Conservation (phyloP, 169 alveolate species). For the Pseudocohnilembus persalinus region DNA sequence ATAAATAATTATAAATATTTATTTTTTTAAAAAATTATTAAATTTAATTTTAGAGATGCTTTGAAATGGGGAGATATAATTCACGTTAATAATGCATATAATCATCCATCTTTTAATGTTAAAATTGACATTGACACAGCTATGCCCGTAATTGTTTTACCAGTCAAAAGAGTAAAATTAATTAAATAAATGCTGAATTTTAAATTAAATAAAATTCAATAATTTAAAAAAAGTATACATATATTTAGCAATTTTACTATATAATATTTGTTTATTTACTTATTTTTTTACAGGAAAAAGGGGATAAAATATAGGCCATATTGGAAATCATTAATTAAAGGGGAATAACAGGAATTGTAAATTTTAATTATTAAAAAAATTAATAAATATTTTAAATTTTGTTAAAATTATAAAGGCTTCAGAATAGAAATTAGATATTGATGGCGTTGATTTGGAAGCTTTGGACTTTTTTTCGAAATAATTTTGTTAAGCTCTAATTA, state of each 20-base stretch:
- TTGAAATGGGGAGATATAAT: background rate
- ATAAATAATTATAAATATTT: too few relatives aligned
- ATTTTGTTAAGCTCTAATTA: background rate
- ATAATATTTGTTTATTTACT: background rate
- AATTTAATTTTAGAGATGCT: background rate
- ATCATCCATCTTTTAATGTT: slow-evolving; percentile 2
- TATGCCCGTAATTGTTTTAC: slow-evolving; percentile 17
- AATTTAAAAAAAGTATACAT: background rate
- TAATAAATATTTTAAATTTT: background rate
- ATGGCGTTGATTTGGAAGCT: slow-evolving; percentile 13
- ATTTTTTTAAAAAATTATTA: too few relatives aligned
- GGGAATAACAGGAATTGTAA: slow-evolving; percentile 12
- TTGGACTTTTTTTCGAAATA: slow-evolving; percentile 1
- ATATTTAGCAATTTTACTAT: background rate
- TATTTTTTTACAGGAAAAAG: background rate
- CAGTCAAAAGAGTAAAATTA: slow-evolving; percentile 7
- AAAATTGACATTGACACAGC: slow-evolving; percentile 13
- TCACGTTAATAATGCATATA: slow-evolving; percentile 10
- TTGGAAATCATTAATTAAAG: slow-evolving; percentile 10
- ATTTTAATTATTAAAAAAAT: background rate
- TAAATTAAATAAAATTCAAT: background rate
- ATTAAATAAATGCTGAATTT: too few relatives aligned
- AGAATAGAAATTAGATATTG: background rate
- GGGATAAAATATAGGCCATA: background rate
- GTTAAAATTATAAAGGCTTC: background rate